Percentiles rank a stretch among this genome's conserved stretches.
phyloP scores from a whole-genome alignment of 2,329 filamentous ascomycete species.

The Stemphylium vesicarium region DNA sequence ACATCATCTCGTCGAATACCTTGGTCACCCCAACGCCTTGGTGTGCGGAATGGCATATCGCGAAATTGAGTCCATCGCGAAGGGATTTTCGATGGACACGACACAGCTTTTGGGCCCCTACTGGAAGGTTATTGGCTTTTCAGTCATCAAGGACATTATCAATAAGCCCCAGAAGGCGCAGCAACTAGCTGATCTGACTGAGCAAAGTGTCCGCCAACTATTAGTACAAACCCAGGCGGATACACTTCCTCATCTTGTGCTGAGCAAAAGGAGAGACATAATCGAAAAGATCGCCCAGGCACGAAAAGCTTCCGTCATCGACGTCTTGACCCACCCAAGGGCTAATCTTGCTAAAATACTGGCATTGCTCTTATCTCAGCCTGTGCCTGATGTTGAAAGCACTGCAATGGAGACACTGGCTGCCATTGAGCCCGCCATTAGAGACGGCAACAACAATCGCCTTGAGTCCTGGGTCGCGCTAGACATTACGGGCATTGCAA shows the following conservation, averaged over 20 bases:
- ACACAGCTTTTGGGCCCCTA: constrained; percentile 80
- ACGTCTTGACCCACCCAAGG: constrained; percentile 64
- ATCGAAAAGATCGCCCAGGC: constrained; percentile 82
- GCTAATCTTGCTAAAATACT: constrained; percentile 66
- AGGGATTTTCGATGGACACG: constrained; percentile 66
- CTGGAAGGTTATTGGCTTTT: constrained; percentile 84
- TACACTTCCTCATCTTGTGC: constrained; percentile 84
- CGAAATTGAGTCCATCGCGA: constrained; percentile 78
- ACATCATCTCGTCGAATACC: constrained; percentile 81
- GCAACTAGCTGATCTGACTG: constrained; percentile 79
- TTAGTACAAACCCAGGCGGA: constrained; percentile 77
- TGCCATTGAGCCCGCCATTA: constrained; percentile 73
- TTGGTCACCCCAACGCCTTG: constrained; percentile 82
- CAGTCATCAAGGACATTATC: constrained; percentile 81
- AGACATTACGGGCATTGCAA: constrained; percentile 76
- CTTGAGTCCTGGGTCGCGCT: constrained; percentile 73
- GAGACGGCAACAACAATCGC: constrained; percentile 60
- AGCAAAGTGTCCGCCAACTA: constrained; percentile 75
- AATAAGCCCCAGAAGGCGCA: constrained; percentile 81
- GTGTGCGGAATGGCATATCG: constrained; percentile 82
- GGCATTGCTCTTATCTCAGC: constrained; percentile 63
- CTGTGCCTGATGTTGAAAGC: constrained; percentile 69
- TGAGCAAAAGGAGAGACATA: constrained; percentile 77
- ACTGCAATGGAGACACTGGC: constrained; percentile 72
- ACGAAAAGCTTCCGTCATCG: constrained; percentile 62